Conservation (phyloP, 1,284 basidiomycete genomes). For the Ganoderma multipileum region DNA sequence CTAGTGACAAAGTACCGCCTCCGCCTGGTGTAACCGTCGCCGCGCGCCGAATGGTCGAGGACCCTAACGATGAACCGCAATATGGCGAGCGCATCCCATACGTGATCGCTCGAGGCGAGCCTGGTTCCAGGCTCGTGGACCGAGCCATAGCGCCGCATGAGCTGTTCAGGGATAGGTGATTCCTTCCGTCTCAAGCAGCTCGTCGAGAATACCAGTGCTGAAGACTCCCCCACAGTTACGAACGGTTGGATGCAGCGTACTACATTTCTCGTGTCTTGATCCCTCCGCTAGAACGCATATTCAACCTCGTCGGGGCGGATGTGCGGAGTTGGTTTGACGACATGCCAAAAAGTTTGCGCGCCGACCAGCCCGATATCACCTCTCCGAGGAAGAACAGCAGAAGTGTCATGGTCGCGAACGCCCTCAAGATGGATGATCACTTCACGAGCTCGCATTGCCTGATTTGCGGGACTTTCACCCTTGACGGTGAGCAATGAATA, state of each 20-base stretch:
- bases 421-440: conserved; percentile 74
- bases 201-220: conserved; percentile 10
- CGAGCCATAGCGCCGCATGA: conserved; percentile 84
- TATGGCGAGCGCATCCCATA: conserved; percentile 96
- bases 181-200: neutral
- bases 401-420: conserved; percentile 43
- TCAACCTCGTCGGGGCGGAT: conserved; percentile 92
- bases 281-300: conserved; percentile 89
- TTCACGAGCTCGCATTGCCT: conserved; percentile 79
- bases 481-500: conserved; percentile 52
- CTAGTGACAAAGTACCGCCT: conserved; percentile 83
- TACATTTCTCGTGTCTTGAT: conserved; percentile 92
- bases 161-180: conserved; percentile 75
- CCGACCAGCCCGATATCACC: conserved; percentile 41
- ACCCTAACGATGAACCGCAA: conserved; percentile 86
- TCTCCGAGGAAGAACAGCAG: conserved; percentile 57
- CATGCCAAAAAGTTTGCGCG: conserved; percentile 73
- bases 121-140: conserved; percentile 79
- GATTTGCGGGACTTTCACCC: conserved; percentile 65
- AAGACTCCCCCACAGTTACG: conserved; percentile 47
- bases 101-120: conserved; percentile 77
- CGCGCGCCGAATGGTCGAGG: conserved; percentile 74
- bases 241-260: conserved; percentile 84
- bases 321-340: conserved; percentile 89
- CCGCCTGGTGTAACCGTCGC: conserved; percentile 93